Base-by-base conservation (phyloP, 495 filamentous ascomycete genomes). In the Penicillium lagena region DNA sequence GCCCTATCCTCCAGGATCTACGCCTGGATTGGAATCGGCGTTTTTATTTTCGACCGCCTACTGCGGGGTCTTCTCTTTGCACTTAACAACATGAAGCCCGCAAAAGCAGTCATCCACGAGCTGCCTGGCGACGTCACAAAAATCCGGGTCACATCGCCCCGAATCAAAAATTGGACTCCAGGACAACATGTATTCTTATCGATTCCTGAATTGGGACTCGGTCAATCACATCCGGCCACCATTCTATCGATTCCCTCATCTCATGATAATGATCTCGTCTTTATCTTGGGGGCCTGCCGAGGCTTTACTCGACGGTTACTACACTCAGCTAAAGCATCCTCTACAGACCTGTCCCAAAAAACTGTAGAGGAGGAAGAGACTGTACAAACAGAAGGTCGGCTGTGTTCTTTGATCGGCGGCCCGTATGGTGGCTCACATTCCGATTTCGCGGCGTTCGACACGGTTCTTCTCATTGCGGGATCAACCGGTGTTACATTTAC, bases 21-120 rank as follows among this genome's bases (percentile, higher is more conserved):
- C 59, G 69, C 93, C 14, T 91, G 87, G 86, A 74, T 89, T 27
- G 76, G 86, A 0, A 77, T 91, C 31, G 85, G 73, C 2, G 60
- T 87, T 1, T 73, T 88, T 35, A 76, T 78, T 27, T 81, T 89
- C 42, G 89, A 95, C 51, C 78, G 88, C 22, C 22, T 22, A 3
- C 2, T 22, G 4, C 22, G 22, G 22, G 4, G 2, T 22, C 22
- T 22, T 22, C 22, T 22, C 2, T 22, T 22, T 22, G 22, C 22
- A 6, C 6, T 22, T 22, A 22, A 22, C 22, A 22, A 22, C 22
- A 22, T 22, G 22, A 22, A 22, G 6, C 22, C 22, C 2, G 22
- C 22, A 22, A 22, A 22, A 22, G 22, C 22, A 22, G 22, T 22
- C 22, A 22, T 22, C 2, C 76, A 33, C 72, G 88, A 7, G 63